phyloP scores from a whole-genome alignment of 768 basidiomycete genomes.

The Paxillus rubicundulus region DNA sequence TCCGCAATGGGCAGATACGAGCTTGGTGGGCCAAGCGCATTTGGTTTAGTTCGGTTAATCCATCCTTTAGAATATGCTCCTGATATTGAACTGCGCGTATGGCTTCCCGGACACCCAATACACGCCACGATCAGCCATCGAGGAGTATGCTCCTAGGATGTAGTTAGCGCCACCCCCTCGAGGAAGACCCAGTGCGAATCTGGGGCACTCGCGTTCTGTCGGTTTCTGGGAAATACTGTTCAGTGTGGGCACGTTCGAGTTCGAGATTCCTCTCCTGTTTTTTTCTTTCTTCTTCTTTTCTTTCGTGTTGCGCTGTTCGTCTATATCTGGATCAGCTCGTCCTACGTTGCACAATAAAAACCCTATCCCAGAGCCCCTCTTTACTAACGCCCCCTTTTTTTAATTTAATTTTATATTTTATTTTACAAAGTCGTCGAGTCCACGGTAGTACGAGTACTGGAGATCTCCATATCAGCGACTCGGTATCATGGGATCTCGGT shows the following conservation, averaged over 20 bases:
- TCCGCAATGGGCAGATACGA: constrained; percentile 53
- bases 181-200: constrained; percentile 1
- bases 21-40: constrained; percentile 51
- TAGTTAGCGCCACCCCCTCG: constrained; percentile 2
- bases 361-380: constrained; percentile 6
- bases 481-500: too few relatives aligned
- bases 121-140: constrained; percentile 45
- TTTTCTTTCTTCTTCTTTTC: not conserved
- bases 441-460: too few relatives aligned
- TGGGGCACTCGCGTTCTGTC: not conserved
- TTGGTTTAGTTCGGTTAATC: constrained; percentile 47
- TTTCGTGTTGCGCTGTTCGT: not conserved
- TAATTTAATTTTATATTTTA: too few relatives aligned
- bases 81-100: constrained; percentile 10
- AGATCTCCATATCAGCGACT: too few relatives aligned
- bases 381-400: too few relatives aligned
- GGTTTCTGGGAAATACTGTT: not conserved
- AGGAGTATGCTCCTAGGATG: constrained; percentile 32
- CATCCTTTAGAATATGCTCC: not conserved
- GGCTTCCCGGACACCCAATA: constrained; percentile 35
- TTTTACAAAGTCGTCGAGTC: too few relatives aligned
- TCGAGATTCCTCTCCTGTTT: not conserved
- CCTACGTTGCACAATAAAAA: not conserved
- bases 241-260: too few relatives aligned
- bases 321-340: too few relatives aligned